Evolutionary conservation across 2,329 filamentous ascomycete genomes (phyloP), one percentile per base, ranked within the genome.

Genomic region (Metarhizium sp.): DNA sequence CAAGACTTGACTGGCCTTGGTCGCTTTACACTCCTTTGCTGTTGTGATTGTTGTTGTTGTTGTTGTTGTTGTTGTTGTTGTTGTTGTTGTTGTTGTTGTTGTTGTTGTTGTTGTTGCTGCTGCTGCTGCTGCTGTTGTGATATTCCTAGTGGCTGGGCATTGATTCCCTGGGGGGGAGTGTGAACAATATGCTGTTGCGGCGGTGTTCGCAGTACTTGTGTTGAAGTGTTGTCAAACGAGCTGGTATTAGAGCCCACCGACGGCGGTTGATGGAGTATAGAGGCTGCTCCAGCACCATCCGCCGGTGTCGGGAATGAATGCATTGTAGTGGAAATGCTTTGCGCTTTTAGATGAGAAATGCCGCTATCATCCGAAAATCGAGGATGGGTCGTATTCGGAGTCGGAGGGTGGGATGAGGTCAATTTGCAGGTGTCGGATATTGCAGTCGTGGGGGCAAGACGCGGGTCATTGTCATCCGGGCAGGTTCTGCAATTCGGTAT

Each of bases 1-100:
- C 78, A 81, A 3, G 77, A 80, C 63, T 81, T 81, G 58, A 80
- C 78, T 3, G 78, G 78, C 7, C 78, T 69, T 2, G 78, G 77
- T 36, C 78, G 71, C 62, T 80, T 80, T 52, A 80, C 77, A 59
- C 75, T 78, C 51, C 74, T 71, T 50, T 70, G 65, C 10, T 69
- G 70, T n/a, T 65, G 50, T 25, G 20, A 25, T 34, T 25, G 25
- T 50, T 70, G 65, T 8, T 69, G 70, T n/a, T 65, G 50, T 4
- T 52, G 51, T 20, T 64, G 64, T 32, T 58, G 58, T 30, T 57
- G 61, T 4, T 48, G 54, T 16, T 34, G 32, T 5, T 7, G 10
- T 3, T 54, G 52, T 25, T 64, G 64, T 38, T 58, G 58, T 34
- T 57, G 61, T 10, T 51, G 54, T 18, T 69, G 70, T n/a, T 65